A percentile compares a stretch with the other conserved stretches of the same genome.
Conservation (phyloP, 2,329 filamentous ascomycete species). For the Aspergillus hiratsukae region DNA sequence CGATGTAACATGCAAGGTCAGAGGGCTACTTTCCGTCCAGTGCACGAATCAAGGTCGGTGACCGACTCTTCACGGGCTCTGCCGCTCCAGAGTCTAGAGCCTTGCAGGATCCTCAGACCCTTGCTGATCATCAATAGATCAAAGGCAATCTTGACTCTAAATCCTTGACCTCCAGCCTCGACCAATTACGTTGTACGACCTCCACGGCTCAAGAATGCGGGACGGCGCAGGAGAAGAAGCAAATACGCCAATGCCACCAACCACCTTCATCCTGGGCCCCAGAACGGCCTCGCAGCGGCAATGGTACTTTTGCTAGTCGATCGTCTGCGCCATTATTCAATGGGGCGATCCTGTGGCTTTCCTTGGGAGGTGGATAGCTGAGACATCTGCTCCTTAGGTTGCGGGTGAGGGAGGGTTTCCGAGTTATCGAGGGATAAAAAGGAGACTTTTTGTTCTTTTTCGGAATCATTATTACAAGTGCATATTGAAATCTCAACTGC, state of each 20-base stretch:
- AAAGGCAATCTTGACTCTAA: not conserved
- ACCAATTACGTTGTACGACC: not conserved
- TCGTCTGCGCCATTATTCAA: not conserved
- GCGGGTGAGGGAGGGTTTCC: not conserved
- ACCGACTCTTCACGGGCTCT: not conserved
- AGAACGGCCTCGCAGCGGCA: not conserved
- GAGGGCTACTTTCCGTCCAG: not conserved
- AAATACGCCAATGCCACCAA: not conserved
- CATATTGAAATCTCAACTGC: not conserved
- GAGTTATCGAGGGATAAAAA: not conserved
- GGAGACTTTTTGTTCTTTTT: not conserved
- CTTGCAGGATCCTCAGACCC: not conserved
- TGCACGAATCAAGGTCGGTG: not conserved
- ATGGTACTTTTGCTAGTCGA: not conserved
- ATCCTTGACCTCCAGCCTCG: not conserved
- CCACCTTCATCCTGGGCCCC: not conserved
- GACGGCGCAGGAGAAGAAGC: not conserved
- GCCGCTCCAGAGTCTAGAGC: not conserved
- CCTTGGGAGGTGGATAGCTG: not conserved
- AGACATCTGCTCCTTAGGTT: not conserved
- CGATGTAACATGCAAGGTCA: not conserved
- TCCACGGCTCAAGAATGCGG: not conserved
- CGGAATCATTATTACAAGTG: not conserved
- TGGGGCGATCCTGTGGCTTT: not conserved
- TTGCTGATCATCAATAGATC: not conserved